Base-by-base conservation (phyloP, 768 basidiomycete genomes). In the Lactarius hatsudake region DNA sequence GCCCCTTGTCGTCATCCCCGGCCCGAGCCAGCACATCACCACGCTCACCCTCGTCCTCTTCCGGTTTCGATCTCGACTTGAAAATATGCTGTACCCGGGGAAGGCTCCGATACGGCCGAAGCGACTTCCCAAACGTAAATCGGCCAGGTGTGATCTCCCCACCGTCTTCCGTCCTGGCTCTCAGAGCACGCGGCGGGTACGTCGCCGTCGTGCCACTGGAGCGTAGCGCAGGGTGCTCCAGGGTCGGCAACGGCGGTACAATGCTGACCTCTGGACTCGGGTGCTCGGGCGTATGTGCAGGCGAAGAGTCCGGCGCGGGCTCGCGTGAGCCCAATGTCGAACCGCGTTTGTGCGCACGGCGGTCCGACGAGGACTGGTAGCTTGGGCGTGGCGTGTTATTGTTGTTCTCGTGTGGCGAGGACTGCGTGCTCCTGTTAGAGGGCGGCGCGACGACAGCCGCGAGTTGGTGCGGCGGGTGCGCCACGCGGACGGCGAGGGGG, bases 181-280 rank as follows among this genome's bases (percentile, higher is more conserved):
- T 63, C 18, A 64, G 59, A n/a, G 62, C 61, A 2, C 69, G 69
- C 26, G 64, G 69, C 5, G 75, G 73, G 45, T 64, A 75, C 26
- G 75, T 75, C 34, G 68, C 72, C 12, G 30, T 64, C 57, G 40
- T 45, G 10, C 30, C 28, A 26, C 40, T 26, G 15, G 59, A 23
- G 3, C 20, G 26, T 20, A 63, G 51, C 1, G 53, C 57, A 0
- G 79, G 78, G 67, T 78, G 87, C 62, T 81, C 76, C 34, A 86
- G 79, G 18, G 84, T 79, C n/a, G 86, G 86, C 42, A 87, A 72
- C 17, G 86, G 85, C 10, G 86, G 86, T 36, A 77, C 78, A 70
- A 45, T 65, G 71, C 72, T 59, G 71, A 69, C 56, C 61, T 68
- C 68, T 59, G 79, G 79, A 23, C 81, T 79, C 8, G 75, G 76